Evolutionary conservation across 805 yeast genomes (phyloP).

Genomic region (Candida ovalis): DNA sequence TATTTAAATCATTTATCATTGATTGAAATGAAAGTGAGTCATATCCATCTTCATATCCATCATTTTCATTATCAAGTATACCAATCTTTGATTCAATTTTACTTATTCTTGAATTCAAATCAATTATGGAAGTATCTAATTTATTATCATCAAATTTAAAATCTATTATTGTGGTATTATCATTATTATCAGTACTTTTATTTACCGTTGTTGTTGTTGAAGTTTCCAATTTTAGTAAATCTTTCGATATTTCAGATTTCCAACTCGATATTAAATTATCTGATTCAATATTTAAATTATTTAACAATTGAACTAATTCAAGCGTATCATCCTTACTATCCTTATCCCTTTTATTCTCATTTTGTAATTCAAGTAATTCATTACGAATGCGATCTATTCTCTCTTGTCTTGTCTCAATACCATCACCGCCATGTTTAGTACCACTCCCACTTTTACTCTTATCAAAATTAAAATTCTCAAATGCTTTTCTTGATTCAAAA

Average conservation of each 20-base stretch:
- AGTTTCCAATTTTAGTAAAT: too few relatives aligned
- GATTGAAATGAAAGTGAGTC: slow-evolving; percentile 19
- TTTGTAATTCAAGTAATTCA: slow-evolving; percentile 2
- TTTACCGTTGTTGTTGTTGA: too few relatives aligned
- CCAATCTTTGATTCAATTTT: slow-evolving; percentile 14
- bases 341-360: slow-evolving; percentile 3
- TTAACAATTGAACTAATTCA: not conserved
- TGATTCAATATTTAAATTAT: slow-evolving; percentile 6
- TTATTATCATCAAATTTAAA: not conserved
- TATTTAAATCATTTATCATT: slow-evolving; percentile 24
- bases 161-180: too few relatives aligned
- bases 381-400: not conserved
- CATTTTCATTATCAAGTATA: slow-evolving; percentile 1
- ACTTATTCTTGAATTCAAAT: slow-evolving; percentile 13
- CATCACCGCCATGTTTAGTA: not conserved
- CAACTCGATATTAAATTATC: not conserved
- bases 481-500: not conserved
- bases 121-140: not conserved
- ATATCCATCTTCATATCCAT: too few relatives aligned
- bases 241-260: too few relatives aligned
- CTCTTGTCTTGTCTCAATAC: not conserved
- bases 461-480: slow-evolving; percentile 2
- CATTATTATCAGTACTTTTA: too few relatives aligned
- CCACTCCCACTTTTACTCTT: not conserved
- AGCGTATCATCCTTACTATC: not conserved